Percentiles rank a stretch among this genome's conserved stretches.
These are phyloP conservation scores for Alternaria burnsii DNA, from an alignment of 2,329 filamentous ascomycete genomes.

Conservation along the genomic window DNA sequence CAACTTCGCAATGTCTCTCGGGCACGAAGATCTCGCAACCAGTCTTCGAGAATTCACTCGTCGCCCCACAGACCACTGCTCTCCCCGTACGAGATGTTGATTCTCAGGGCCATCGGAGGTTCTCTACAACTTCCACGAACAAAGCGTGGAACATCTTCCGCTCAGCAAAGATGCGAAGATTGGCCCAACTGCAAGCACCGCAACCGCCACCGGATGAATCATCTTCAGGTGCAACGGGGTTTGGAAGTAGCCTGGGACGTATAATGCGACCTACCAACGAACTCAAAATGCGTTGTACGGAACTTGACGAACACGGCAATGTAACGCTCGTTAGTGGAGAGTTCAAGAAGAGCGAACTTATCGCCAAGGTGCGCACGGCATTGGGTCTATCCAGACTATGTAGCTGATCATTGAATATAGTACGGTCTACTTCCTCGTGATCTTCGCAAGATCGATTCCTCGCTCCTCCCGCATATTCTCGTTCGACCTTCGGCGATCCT, in stretches of 20 bases:
- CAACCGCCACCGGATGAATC: constrained; percentile 66
- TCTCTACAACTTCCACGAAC: constrained; percentile 22
- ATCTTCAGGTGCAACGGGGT: constrained; percentile 51
- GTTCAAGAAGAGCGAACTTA: constrained; percentile 97
- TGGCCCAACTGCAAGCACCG: constrained; percentile 66
- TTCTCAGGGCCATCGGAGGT: constrained; percentile 3
- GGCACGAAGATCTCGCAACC: constrained; percentile 3
- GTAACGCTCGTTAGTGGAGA: constrained; percentile 93
- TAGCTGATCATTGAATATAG: constrained; percentile 55
- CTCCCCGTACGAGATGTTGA: not conserved
- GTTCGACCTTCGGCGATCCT: constrained; percentile 92
- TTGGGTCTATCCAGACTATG: rapidly evolving
- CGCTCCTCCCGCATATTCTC: constrained; percentile 92
- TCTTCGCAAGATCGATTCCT: constrained; percentile 96
- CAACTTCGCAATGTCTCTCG: constrained; percentile 12
- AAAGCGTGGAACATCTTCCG: constrained; percentile 39
- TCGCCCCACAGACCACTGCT: not conserved
- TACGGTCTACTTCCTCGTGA: constrained; percentile 94
- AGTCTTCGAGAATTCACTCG: constrained; percentile 7
- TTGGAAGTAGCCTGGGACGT: constrained; percentile 65
- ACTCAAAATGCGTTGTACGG: constrained; percentile 87
- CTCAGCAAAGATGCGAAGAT: constrained; percentile 43
- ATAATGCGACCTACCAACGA: constrained; percentile 83
- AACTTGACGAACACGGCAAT: constrained; percentile 90
- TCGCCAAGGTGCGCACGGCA: constrained; percentile 74